These are phyloP conservation scores for Drechslerella stenobrocha DNA, from an alignment of 2,329 filamentous ascomycete genomes.

Conservation along the genomic window DNA sequence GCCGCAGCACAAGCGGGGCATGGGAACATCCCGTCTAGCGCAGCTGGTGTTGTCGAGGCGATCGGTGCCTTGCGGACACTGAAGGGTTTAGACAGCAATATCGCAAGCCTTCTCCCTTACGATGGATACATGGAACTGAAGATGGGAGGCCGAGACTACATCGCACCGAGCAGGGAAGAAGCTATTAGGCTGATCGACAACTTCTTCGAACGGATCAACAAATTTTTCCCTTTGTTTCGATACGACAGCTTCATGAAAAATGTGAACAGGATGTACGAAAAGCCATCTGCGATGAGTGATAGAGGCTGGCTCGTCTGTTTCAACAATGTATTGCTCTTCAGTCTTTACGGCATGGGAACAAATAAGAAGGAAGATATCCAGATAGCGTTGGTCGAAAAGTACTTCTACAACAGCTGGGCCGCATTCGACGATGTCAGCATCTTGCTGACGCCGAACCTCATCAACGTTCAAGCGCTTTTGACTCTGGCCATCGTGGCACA, in stretches of 20 bases:
- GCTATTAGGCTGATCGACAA: constrained; percentile 47
- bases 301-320: constrained; percentile 53
- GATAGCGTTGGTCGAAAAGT: constrained; percentile 47
- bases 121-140: constrained; percentile 51
- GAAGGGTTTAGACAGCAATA: constrained; percentile 50
- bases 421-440: constrained; percentile 61
- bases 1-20: constrained; percentile 28
- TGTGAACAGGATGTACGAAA: constrained; percentile 48
- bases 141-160: constrained; percentile 47
- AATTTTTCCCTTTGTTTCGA: constrained; percentile 44
- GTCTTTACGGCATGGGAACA: constrained; percentile 49
- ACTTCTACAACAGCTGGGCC: constrained; percentile 53
- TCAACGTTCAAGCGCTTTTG: constrained; percentile 65
- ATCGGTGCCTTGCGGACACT: constrained; percentile 51
- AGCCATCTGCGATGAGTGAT: constrained; percentile 48
- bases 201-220: constrained; percentile 44
- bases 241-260: constrained; percentile 48
- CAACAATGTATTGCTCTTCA: constrained; percentile 53
- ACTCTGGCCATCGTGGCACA: constrained; percentile 66
- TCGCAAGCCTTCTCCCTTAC: constrained; percentile 51
- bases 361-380: constrained; percentile 42
- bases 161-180: constrained; percentile 41
- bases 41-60: constrained; percentile 48
- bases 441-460: constrained; percentile 62
- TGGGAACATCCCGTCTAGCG: constrained; percentile 20